Evolutionary conservation across 371 early-diverging fungal genomes (phyloP).

Genomic region (Actinomortierella ambigua): DNA sequence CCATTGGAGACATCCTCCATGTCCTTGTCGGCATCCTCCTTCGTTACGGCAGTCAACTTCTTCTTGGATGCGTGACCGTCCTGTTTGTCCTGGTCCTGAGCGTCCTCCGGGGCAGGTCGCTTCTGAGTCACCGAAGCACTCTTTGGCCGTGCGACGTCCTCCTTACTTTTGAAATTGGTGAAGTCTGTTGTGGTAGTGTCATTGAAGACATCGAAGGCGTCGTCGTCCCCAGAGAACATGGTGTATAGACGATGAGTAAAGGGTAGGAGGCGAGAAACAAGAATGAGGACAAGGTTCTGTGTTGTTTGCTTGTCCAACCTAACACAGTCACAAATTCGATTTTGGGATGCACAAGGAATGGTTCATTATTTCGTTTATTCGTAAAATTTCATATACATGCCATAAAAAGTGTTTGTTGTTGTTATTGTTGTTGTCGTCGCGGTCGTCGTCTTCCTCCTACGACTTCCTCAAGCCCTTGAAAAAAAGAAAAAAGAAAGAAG

Average conservation of each 20-base stretch:
- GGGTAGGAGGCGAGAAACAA: neutral
- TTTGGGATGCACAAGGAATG: too few relatives aligned
- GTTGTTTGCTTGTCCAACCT: too few relatives aligned
- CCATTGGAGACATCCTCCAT: constrained; percentile 12
- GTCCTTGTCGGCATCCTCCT: constrained; percentile 20
- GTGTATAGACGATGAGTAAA: neutral
- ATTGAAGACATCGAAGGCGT: constrained; percentile 42
- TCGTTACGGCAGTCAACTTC: constrained; percentile 8
- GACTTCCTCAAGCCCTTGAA: neutral
- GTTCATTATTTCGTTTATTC: too few relatives aligned
- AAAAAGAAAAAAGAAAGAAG: neutral
- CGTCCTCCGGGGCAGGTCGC: neutral
- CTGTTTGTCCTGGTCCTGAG: constrained; percentile 14
- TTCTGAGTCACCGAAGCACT: constrained; percentile 5
- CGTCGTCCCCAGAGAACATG: constrained; percentile 33
- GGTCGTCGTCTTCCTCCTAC: too few relatives aligned
- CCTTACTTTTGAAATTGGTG: constrained; percentile 16
- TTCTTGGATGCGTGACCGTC: constrained; percentile 1
- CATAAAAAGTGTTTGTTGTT: too few relatives aligned
- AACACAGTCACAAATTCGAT: too few relatives aligned
- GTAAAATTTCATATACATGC: neutral
- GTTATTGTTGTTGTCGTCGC: too few relatives aligned
- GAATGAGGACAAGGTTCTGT: neutral
- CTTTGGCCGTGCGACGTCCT: constrained; percentile 12
- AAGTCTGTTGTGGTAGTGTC: constrained; percentile 33